Percentiles rank a stretch among this genome's conserved stretches.
phyloP scores from a whole-genome alignment of 768 basidiomycete genomes.

The Asterophora lycoperdoides region DNA sequence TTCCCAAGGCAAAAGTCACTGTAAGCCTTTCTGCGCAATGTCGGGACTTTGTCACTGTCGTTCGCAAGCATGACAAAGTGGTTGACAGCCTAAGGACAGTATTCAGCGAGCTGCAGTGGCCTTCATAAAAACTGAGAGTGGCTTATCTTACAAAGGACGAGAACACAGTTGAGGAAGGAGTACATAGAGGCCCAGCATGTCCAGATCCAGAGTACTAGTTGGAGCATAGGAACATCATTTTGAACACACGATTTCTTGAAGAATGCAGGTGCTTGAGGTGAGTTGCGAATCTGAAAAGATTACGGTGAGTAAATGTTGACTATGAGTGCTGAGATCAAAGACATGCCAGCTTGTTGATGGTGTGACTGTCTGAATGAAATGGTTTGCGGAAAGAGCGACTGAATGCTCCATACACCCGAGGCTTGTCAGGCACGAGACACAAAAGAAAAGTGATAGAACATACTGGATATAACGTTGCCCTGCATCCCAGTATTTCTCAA shows the following conservation, averaged over 20 bases:
- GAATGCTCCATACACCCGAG: slow-evolving; percentile 19
- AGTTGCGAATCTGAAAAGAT: slow-evolving; percentile 1
- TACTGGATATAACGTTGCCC: no score
- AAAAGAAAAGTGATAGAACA: no score
- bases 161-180: background rate
- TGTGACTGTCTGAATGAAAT: slow-evolving; percentile 9
- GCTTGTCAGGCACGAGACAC: no score
- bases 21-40: slow-evolving; percentile 12
- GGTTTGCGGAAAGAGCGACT: slow-evolving; percentile 11
- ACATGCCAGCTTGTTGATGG: background rate
- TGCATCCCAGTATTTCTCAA: no score
- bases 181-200: background rate
- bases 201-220: background rate
- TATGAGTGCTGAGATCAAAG: no score
- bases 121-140: background rate
- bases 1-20: slow-evolving; percentile 5
- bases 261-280: background rate
- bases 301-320: background rate
- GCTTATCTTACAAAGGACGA: background rate
- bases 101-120: background rate
- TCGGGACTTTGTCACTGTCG: slow-evolving; percentile 14
- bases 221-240: background rate
- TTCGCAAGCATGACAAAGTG: slow-evolving; percentile 15
- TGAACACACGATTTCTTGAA: background rate
- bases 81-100: slow-evolving; percentile 4